Percentiles rank a stretch among this genome's conserved stretches.
Conservation (phyloP, 306 rosid species). For the Macrotyloma uniflorum region DNA sequence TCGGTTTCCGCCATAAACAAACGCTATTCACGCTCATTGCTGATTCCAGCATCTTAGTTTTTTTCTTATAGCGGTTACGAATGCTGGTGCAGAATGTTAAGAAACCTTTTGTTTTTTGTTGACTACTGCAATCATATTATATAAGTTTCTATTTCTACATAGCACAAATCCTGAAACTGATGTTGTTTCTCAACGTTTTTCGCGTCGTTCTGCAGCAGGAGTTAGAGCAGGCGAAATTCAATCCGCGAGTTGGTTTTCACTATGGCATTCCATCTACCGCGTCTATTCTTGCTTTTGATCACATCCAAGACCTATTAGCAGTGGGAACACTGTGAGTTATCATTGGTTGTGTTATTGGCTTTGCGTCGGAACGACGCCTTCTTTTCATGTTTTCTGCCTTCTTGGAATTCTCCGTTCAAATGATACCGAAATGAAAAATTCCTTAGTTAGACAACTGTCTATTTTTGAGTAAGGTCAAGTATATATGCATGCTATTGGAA, state of each 20-base stretch:
- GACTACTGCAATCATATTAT: background rate
- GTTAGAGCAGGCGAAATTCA: constrained; percentile 46
- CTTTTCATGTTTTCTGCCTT: background rate
- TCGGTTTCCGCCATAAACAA: constrained; percentile 28
- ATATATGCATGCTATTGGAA: constrained; percentile 14
- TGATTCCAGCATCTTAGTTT: constrained; percentile 13
- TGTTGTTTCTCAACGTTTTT: constrained; percentile 29
- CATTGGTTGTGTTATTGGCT: constrained; percentile 8
- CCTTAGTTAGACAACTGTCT: background rate
- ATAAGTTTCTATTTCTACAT: constrained; percentile 4
- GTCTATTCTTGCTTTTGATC: constrained; percentile 82
- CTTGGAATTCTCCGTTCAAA: constrained; percentile 23
- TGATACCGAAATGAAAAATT: constrained; percentile 17
- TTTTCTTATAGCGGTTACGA: background rate
- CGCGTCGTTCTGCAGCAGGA: constrained; percentile 30
- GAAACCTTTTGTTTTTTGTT: background rate
- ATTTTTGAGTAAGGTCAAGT: constrained; percentile 1
- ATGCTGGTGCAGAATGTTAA: background rate
- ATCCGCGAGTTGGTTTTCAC: constrained; percentile 68
- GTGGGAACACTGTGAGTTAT: constrained; percentile 78
- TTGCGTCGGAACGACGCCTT: background rate
- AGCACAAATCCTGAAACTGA: constrained; percentile 8
- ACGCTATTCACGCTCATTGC: background rate
- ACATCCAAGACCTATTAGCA: constrained; percentile 70
- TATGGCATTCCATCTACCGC: constrained; percentile 83